Base-by-base conservation (phyloP, 1,284 basidiomycete genomes). In the Cryptococcus sp. region DNA sequence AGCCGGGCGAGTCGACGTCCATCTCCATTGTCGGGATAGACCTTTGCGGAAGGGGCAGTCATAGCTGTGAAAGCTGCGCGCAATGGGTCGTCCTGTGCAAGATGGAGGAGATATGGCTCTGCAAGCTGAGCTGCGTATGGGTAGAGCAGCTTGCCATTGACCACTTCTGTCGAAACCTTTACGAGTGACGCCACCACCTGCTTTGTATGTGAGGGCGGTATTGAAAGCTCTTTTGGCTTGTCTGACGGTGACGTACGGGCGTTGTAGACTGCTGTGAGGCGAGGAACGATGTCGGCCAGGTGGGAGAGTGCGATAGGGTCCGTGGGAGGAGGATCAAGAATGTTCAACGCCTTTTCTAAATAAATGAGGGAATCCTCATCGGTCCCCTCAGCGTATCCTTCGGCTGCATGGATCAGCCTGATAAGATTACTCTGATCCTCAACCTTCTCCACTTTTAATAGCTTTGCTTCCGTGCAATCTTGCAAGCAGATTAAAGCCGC, bases 371-470 rank as follows among this genome's bases (percentile, higher is more conserved):
- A 48, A 38, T 50, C 51, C 29, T 34, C n/a, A 23, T 51, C 58
- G 10, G 52, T 52, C 6, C 29, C 46, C 13, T 5, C 41, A 8
- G 55, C 47, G 39, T 26, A 54, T 17, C 16, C 5, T 29, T 64
- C 46, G 3, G 57, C 61, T 20, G 53, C 6, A 1, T 55, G 57
- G 2, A 67, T 8, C 47, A 68, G 29, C 34, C 56, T 49, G 3
- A 52, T 19, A 5, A 65, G 46, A 46, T 65, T 65, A 51, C 66
- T 68, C 41, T 34, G 48, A 19, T 52, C 52, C 19, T 54, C 40
- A 8, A 52, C 59, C 13, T 20, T 25, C 34, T 54, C 59, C 16
- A 59, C 48, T 7, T 49, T 46, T 45, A 63, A 29, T 26, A 63
- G 40, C 22, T 68, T 63, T 3, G 29, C 53, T 38, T 50, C 55